phyloP scores from a whole-genome alignment of 805 yeast species.

The Metschnikowia proteae region DNA sequence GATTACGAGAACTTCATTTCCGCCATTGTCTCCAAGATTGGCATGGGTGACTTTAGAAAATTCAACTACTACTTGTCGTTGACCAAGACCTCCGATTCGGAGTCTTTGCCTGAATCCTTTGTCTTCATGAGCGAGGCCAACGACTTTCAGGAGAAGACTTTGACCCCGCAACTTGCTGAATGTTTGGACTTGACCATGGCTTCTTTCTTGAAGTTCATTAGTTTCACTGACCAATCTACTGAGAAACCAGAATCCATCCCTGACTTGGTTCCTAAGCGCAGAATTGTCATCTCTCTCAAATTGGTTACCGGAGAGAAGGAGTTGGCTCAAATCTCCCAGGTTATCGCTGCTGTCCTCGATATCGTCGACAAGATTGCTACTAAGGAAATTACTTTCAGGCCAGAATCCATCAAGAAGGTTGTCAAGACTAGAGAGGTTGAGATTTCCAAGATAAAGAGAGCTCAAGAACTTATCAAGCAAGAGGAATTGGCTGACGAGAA shows the following conservation, averaged over 20 bases:
- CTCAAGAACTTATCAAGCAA: conserved; percentile 58
- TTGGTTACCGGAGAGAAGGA: conserved; percentile 51
- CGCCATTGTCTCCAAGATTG: conserved; percentile 79
- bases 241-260: conserved; percentile 60
- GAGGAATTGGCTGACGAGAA: conserved; percentile 70
- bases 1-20: conserved; percentile 68
- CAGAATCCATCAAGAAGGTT: conserved; percentile 74
- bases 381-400: conserved; percentile 51
- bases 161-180: conserved; percentile 41
- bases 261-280: conserved; percentile 53
- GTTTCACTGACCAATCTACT: conserved; percentile 81
- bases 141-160: conserved; percentile 69
- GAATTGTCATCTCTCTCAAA: conserved; percentile 52
- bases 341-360: conserved; percentile 55
- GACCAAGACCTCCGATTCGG: conserved; percentile 75
- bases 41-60: conserved; percentile 73
- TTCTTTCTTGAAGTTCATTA: conserved; percentile 56
- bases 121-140: conserved; percentile 88
- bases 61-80: conserved; percentile 78
- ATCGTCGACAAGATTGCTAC: conserved; percentile 58
- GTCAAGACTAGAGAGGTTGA: conserved; percentile 76
- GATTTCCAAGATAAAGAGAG: conserved; percentile 62
- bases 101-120: conserved; percentile 64
- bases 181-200: conserved; percentile 44
- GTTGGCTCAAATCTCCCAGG: conserved; percentile 42